Evolutionary conservation across 106 monocot species (phyloP).

Genomic region (Chionographis japonica): DNA sequence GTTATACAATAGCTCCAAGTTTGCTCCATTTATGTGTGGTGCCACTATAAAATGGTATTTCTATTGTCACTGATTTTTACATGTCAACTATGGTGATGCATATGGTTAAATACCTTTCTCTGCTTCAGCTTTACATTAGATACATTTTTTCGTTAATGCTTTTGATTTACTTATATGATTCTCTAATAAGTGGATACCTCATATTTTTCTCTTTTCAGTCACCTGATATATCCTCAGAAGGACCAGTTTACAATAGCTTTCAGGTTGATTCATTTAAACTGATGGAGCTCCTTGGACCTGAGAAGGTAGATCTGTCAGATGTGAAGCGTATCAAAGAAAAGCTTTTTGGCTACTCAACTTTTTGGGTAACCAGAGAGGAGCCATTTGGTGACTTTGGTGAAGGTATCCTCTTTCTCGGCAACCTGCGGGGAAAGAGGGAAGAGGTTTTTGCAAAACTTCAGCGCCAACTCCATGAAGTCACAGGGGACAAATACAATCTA

Average conservation of each 20-base stretch:
- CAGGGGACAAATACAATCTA: constrained; percentile 76
- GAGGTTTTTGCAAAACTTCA: constrained; percentile 86
- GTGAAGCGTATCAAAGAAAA: constrained; percentile 90
- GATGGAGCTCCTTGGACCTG: constrained; percentile 92
- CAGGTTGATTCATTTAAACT: constrained; percentile 89
- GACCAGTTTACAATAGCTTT: constrained; percentile 65
- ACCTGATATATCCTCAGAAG: constrained; percentile 40
- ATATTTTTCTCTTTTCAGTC: constrained; percentile 25
- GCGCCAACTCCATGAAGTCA: constrained; percentile 52
- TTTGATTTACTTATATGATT: neutral
- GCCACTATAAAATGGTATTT: no score
- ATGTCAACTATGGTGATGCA: no score
- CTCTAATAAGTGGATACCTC: neutral
- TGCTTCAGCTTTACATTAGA: neutral
- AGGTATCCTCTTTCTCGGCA: constrained; percentile 94
- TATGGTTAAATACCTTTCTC: no score
- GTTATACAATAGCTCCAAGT: no score
- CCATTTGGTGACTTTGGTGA: constrained; percentile 94
- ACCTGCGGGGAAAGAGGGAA: constrained; percentile 84
- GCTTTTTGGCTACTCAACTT: constrained; percentile 95
- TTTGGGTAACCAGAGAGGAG: constrained; percentile 94
- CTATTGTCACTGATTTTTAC: no score
- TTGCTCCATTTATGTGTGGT: no score
- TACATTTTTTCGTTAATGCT: neutral
- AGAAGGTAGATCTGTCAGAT: constrained; percentile 88